Evolutionary conservation across 495 filamentous ascomycete genomes (phyloP), one percentile per base, ranked within the genome.

Genomic region (Halenospora varia): DNA sequence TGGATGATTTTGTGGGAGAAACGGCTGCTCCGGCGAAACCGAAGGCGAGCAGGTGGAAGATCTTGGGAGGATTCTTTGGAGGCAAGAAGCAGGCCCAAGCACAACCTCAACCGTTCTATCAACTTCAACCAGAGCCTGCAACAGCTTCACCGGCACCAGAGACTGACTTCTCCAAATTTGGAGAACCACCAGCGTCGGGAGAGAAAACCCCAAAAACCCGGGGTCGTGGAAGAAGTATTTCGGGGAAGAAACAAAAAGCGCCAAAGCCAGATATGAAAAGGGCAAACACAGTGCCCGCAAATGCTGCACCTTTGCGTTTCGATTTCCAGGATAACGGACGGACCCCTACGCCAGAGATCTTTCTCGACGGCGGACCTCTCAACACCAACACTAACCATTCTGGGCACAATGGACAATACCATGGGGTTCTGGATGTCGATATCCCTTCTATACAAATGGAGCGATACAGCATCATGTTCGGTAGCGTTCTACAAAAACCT

Each of bases 401-500:
- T 13, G 29, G 29, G 6, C 29, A 35, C 29, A 35, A 4, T 35
- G 29, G 29, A 35, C 44, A 47, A 3, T 29, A 50, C 20, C n/a
- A 3, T 13, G 51, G 52, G 26, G 65, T 80, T 13, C 72, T 97
- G 29, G 78, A 90, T 54, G 81, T 97, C 6, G 83, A 94, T 29
- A 95, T 97, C 39, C 93, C 93, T 0, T 76, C 79, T 29, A 78
- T 89, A 41, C 76, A 90, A 51, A 77, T 97, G 77, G 93, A 96
- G 66, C 77, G 93, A 20, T 97, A 96, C 61, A 96, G 90, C 57
- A 82, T 97, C 50, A 97, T 97, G 93, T 97, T 97, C 70, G 82
- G 86, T 47, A 84, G 80, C 44, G 78, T 96, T 9, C 75, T 96
- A 49, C 71, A 74, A 42, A 69, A 76, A 53, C 68, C 70, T 13